Percentiles rank a stretch among this genome's conserved stretches.
phyloP scores from a whole-genome alignment of 2,329 filamentous ascomycete species.

The Venturia nashicola region DNA sequence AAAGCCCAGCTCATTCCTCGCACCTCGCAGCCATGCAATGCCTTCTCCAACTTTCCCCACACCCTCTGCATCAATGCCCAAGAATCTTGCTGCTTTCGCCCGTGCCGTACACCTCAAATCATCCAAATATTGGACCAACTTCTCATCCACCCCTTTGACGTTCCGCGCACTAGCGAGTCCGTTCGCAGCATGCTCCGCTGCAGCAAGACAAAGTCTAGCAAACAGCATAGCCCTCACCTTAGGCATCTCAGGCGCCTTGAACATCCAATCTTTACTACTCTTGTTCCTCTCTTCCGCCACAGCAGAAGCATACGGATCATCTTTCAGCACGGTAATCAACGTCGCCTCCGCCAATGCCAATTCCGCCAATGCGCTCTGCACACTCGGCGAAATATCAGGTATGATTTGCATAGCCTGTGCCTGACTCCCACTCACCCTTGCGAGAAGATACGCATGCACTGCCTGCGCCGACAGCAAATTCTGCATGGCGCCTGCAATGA shows the following conservation, averaged over 20 bases:
- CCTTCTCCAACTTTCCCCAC: constrained; percentile 70
- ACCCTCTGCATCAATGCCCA: constrained; percentile 79
- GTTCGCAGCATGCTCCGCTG: constrained; percentile 73
- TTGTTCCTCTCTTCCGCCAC: constrained; percentile 73
- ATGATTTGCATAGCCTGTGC: constrained; percentile 49
- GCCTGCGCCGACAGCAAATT: constrained; percentile 64
- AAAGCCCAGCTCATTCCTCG: constrained; percentile 61
- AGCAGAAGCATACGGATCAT: constrained; percentile 80
- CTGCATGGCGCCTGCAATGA: constrained; percentile 63
- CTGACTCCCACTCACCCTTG: constrained; percentile 50
- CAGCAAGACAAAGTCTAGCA: constrained; percentile 74
- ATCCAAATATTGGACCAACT: constrained; percentile 59
- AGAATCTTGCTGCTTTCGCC: constrained; percentile 79
- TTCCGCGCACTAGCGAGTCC: constrained; percentile 42
- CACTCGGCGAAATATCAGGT: constrained; percentile 30
- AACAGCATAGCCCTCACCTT: constrained; percentile 83
- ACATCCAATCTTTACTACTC: constrained; percentile 92
- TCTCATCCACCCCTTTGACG: constrained; percentile 44
- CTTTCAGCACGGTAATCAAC: constrained; percentile 78
- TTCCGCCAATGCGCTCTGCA: constrained; percentile 34
- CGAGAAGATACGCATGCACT: constrained; percentile 66
- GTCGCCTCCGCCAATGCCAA: constrained; percentile 81
- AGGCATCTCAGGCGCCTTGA: constrained; percentile 73
- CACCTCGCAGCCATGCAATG: constrained; percentile 76
- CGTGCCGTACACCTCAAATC: constrained; percentile 63